Evolutionary conservation across 2,329 filamentous ascomycete genomes (phyloP), one percentile per base, ranked within the genome.

Genomic region (Teratosphaeria nubilosa): DNA sequence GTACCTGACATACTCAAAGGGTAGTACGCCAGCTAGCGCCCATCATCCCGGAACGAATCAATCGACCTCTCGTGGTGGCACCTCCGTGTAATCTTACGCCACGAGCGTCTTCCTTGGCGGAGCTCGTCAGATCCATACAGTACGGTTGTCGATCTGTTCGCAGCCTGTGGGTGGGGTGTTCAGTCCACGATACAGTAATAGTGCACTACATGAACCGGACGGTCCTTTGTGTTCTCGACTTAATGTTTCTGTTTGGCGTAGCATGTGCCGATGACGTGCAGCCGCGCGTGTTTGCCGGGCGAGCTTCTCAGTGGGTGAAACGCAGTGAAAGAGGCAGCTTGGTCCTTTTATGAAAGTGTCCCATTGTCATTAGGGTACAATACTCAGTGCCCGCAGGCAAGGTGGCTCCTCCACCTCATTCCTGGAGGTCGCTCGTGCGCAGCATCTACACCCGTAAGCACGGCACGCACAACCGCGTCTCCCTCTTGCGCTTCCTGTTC

Each of bases 401-500:
- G 20, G 20, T 48, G 41, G 41, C 41, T 48, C 41, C 41, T 20
- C 41, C 41, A 48, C 67, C 67, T 60, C 66, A 64, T 53, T 66
- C 63, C 41, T 70, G 68, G 67, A 61, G 64, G 56, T 58, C 57
- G 50, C 61, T 67, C 57, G 6, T 56, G 20, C 55, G 48, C 54
- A 27, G 32, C 24, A 24, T 41, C 54, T 27, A 32, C 51, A 53
- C 20, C 5, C 30, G 30, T n/a, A 32, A 16, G 51, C 54, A 48
- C 55, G 51, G 37, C 27, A 34, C 59, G 50, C 65, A 62, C 50
- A 63, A 57, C 24, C 59, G 60, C 27, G 60, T 62, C 27, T 67
- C 63, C 22, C 66, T 87, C 62, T 71, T 90, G 54, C 81, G 86
- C 65, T 85, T 84, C 71, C 77, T 91, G 61, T 85, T 91, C 67